Conservation (phyloP, 495 filamentous ascomycete species). For the Talaromyces wortmannii region DNA sequence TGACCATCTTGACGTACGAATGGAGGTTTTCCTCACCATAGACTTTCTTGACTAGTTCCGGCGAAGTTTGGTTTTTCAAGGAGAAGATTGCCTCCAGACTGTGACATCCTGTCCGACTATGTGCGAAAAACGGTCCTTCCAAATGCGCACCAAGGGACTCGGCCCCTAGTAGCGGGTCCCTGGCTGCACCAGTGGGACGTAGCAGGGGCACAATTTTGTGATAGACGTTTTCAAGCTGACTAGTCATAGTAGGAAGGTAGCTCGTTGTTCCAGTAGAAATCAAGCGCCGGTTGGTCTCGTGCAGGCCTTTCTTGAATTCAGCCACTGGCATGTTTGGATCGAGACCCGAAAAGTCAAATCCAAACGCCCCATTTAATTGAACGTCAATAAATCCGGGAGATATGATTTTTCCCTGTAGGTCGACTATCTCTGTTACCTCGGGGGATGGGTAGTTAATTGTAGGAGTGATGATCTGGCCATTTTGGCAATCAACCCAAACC, state of each 20-base stretch:
- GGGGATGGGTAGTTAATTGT: constrained; percentile 36
- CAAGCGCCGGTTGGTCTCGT: constrained; percentile 49
- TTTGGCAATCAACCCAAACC: constrained; percentile 56
- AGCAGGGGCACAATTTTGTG: constrained; percentile 48
- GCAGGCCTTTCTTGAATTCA: constrained; percentile 48
- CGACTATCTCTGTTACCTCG: constrained; percentile 27
- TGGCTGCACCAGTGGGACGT: constrained; percentile 43
- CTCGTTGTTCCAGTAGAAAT: constrained; percentile 63
- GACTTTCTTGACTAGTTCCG: constrained; percentile 2
- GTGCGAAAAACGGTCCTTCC: constrained; percentile 66
- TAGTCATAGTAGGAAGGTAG: constrained; percentile 51
- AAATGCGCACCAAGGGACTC: constrained; percentile 67
- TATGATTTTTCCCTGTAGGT: constrained; percentile 60
- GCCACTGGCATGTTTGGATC: constrained; percentile 34
- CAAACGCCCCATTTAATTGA: constrained; percentile 68
- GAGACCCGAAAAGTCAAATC: constrained; percentile 62
- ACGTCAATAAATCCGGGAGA: constrained; percentile 66
- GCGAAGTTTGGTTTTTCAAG: constrained; percentile 4
- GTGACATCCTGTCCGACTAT: constrained; percentile 57
- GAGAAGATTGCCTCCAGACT: constrained; percentile 42
- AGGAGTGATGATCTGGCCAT: constrained; percentile 54
- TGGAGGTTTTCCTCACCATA: constrained; percentile 6
- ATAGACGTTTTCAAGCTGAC: constrained; percentile 8
- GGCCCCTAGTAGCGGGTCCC: constrained; percentile 34
- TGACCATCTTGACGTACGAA: constrained; percentile 52